Base-by-base conservation (phyloP, 768 basidiomycete species). In the Cystofilobasidium bisporidii region DNA sequence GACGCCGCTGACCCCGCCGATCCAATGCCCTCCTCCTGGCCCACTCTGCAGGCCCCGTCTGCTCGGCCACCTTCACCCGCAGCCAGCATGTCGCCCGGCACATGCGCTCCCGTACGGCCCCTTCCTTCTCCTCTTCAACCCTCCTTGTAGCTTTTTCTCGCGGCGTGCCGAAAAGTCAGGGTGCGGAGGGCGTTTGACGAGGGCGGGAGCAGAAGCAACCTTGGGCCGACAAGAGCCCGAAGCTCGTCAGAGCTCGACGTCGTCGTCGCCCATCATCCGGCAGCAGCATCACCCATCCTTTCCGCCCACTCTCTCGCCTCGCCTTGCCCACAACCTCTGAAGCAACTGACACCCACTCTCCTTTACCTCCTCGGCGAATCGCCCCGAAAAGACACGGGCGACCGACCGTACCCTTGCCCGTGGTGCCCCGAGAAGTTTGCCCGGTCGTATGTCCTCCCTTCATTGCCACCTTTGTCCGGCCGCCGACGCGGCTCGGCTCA, bases 301-400 rank as follows among this genome's bases (percentile, higher is more conserved):
- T 64, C 58, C 67, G 36, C 36, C 61, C 57, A 55, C 59, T 58
- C 50, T 9, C 65, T 69, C 65, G 33, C 57, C 33, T 48, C 65
- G 43, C 43, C 4, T 22, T 41, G 59, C 38, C 45, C 47, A 62
- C 47, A 62, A 61, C 45, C 78, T n/a, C n/a, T n/a, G n/a, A n/a
- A n/a, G n/a, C n/a, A n/a, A n/a, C n/a, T n/a, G n/a, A n/a, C n/a
- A n/a, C n/a, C n/a, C n/a, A n/a, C n/a, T n/a, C n/a, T n/a, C n/a
- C n/a, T n/a, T n/a, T n/a, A n/a, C n/a, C n/a, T n/a, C n/a, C n/a
- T n/a, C n/a, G n/a, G n/a, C n/a, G n/a, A n/a, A n/a, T n/a, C n/a
- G n/a, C n/a, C n/a, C n/a, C n/a, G n/a, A n/a, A n/a, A n/a, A 90
- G 89, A 91, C 78, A 91, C 89, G 45, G 89, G 89, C 66, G 89